Evolutionary conservation across 1,284 basidiomycete genomes (phyloP), one percentile per base, ranked within the genome.

Genomic region (Moniliophthora roreri): DNA sequence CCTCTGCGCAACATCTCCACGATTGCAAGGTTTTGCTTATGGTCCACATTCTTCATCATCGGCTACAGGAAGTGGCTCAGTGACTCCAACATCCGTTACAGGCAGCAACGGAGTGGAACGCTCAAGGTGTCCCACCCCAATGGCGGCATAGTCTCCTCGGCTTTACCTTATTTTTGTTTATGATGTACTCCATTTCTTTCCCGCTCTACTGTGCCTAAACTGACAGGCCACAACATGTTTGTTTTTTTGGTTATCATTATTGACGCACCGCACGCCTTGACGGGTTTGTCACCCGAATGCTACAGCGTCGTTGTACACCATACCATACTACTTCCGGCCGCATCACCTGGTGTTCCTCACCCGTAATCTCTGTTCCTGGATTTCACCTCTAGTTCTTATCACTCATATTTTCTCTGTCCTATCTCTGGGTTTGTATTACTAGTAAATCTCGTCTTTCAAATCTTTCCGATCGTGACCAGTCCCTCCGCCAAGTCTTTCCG

Each of bases 1-100:
- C 61, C 20, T 63, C 64, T 15, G 66, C 66, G 4, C 62, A 50
- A 35, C 51, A 63, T 48, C 63, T 26, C 50, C 55, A n/a, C 51
- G 54, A 16, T 23, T 56, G 20, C 49, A 51, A 32, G 55, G 52
- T 20, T 24, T 37, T 16, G 34, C 37, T 2, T 41, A 39, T 34
- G 13, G 32, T 26, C 51, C 24, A 21, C 35, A 52, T 37, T 41
- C 40, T 21, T 26, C 57, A 5, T 34, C 48, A 5, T 36, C 50
- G 7, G 46, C 34, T 37, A 36, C 54, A 36, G 45, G 41, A 11
- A 54, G 52, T 21, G 52, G 57, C 4, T 48, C 56, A 10, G 11
- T 68, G 64, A 5, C 71, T 71, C 48, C 51, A 9, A 50, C 55
- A 26, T 50, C 48, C 28, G 38, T 50, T 42, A 41, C 38, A 5